phyloP scores from a whole-genome alignment of 805 yeast species.

The Scheffersomyces lignosus region DNA sequence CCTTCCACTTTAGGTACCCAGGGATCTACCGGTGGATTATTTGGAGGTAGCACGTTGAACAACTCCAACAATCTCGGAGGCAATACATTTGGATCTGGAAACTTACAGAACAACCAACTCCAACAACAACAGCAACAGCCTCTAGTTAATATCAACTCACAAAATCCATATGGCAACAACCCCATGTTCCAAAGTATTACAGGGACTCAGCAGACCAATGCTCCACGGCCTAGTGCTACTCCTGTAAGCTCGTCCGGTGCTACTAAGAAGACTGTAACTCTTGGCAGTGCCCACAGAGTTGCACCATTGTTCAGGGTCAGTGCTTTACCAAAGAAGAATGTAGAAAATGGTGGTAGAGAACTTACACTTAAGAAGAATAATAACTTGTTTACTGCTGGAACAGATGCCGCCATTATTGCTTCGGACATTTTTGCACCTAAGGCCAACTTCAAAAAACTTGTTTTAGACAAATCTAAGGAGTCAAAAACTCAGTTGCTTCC shows the following conservation, averaged over 20 bases:
- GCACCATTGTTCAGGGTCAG: slow-evolving; percentile 49
- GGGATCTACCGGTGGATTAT: slow-evolving; percentile 11
- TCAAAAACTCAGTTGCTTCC: slow-evolving; percentile 5
- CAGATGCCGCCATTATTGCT: slow-evolving; percentile 68
- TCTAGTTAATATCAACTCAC: slow-evolving; percentile 30
- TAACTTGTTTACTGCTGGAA: slow-evolving; percentile 38
- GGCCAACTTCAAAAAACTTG: slow-evolving; percentile 51
- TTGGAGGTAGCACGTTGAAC: slow-evolving; percentile 20
- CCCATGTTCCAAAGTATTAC: slow-evolving; percentile 53
- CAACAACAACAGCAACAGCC: slow-evolving; percentile 23
- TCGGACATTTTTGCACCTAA: slow-evolving; percentile 74
- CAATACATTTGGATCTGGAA: background rate
- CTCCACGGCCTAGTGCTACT: slow-evolving; percentile 34
- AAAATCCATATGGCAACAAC: slow-evolving; percentile 76
- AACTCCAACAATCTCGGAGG: background rate
- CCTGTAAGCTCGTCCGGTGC: slow-evolving; percentile 18
- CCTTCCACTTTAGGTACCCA: slow-evolving; percentile 2
- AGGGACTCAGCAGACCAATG: slow-evolving; percentile 31
- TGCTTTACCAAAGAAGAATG: slow-evolving; percentile 16
- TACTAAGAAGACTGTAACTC: slow-evolving; percentile 58
- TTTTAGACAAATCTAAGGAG: slow-evolving; percentile 46
- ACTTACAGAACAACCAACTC: background rate
- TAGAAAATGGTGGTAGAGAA: no score
- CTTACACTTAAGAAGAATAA: slow-evolving; percentile 7
- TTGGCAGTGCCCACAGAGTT: slow-evolving; percentile 57